Evolutionary conservation across 176 grass and related monocot genomes (phyloP).

Genomic region (Oryza coarctata): DNA sequence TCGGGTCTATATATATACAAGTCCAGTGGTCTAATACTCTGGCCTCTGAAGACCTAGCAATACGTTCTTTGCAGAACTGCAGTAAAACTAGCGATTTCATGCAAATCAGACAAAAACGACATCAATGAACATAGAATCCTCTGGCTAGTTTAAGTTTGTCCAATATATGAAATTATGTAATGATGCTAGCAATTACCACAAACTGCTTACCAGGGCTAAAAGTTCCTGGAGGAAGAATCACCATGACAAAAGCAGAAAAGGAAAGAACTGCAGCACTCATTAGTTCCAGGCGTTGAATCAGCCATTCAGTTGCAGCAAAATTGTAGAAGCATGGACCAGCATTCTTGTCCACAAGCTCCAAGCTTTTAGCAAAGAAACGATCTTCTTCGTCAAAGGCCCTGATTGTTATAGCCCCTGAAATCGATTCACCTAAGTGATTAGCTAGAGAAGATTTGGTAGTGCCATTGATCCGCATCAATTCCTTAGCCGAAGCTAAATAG

Average conservation of each 20-base stretch:
- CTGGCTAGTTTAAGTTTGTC: neutral
- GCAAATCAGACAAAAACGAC: neutral
- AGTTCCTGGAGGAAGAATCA: constrained; percentile 75
- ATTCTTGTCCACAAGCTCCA: constrained; percentile 87
- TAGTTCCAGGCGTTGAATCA: constrained; percentile 78
- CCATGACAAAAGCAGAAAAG: constrained; percentile 76
- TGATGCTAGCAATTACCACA: neutral
- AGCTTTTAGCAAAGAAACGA: constrained; percentile 73
- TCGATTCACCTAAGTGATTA: constrained; percentile 88
- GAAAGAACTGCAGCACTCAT: constrained; percentile 76
- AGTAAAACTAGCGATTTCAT: neutral
- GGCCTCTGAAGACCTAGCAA: neutral
- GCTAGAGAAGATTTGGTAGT: constrained; percentile 85
- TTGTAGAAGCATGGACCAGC: constrained; percentile 75
- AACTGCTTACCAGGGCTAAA: constrained; percentile 65
- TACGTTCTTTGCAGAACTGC: neutral
- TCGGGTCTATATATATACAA: no score
- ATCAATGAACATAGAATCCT: neutral
- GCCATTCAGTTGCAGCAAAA: constrained; percentile 83
- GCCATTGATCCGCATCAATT: constrained; percentile 97
- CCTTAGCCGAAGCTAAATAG: constrained; percentile 81
- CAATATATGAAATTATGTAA: neutral
- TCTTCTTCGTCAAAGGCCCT: constrained; percentile 81
- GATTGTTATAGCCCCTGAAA: constrained; percentile 79
- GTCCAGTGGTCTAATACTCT: no score